Base-by-base conservation (phyloP, 1,284 basidiomycete species). In the Veloporphyrellus conicus region DNA sequence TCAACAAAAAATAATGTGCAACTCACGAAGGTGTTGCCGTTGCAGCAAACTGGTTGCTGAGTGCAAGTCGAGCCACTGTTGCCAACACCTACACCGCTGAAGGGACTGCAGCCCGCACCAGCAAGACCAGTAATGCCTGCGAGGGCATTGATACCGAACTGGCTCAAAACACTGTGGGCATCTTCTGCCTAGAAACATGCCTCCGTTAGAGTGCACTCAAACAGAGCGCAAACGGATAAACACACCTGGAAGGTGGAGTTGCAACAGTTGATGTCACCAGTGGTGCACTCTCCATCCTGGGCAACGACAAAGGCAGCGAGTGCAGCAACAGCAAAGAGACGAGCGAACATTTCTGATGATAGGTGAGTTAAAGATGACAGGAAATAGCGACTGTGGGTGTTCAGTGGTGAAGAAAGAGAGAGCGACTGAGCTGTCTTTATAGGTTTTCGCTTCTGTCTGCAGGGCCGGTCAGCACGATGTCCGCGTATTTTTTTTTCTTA, bases 1-100 rank as follows among this genome's bases (percentile, higher is more conserved):
- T 6, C 10, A 3, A 35, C n/a, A 35, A 4, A 22, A 14, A 12
- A 22, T n/a, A 20, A 22, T 8, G 19, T 33, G 19, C 3, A 10
- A 56, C 61, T 47, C 16, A 62, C 59, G 8, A 45, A 52, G 2
- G 3, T 28, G 18, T 62, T 32, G 3, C 48, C 49, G 16, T 31
- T 46, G 36, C 58, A 61, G 43, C 56, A 60, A n/a, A 47, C 48
- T 6, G 60, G 44, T 38, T 60, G 44, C 8, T 39, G 29, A 12
- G 19, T 16, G 37, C 59, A 62, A 10, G n/a, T 4, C 3, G 19
- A 18, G 4, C 34, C 34, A 9, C 38, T 32, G 12, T 43, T 41
- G 8, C 46, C 44, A 3, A 16, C 34, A 35, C 34, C 34, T 9
- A 35, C 34, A 20, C 8, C 19, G 6, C 19, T 35, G 2, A 20